phyloP scores from a whole-genome alignment of 345 rosid genomes.

The Lepidium didymum region DNA sequence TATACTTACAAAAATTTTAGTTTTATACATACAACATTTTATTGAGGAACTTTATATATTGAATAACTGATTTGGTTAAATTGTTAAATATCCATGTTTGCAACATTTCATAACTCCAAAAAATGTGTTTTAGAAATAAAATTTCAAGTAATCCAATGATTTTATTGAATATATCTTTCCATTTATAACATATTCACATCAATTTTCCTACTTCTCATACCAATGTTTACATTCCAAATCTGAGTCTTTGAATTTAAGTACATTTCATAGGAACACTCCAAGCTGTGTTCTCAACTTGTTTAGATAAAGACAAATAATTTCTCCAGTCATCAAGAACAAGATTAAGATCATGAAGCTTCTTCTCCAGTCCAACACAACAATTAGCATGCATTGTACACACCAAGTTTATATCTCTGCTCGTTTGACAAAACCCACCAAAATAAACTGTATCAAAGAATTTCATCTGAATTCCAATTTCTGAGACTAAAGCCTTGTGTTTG shows the following conservation, averaged over 20 bases:
- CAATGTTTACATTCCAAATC: neutral
- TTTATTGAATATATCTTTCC: no score
- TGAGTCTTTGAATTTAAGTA: slow-evolving; percentile 20
- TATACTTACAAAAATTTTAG: no score
- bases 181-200: no score
- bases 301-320: slow-evolving; percentile 28
- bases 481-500: slow-evolving; percentile 33
- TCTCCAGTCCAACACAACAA: slow-evolving; percentile 62
- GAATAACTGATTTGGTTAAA: no score
- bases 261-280: slow-evolving; percentile 69
- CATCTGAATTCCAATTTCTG: slow-evolving; percentile 35
- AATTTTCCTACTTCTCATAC: neutral
- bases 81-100: no score
- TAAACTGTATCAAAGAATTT: slow-evolving; percentile 57
- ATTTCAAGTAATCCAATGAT: neutral
- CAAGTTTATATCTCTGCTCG: slow-evolving; percentile 41
- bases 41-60: no score
- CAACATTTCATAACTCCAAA: no score
- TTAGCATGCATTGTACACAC: slow-evolving; percentile 87
- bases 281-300: slow-evolving; percentile 14
- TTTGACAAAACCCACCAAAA: slow-evolving; percentile 71
- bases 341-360: slow-evolving; percentile 51
- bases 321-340: slow-evolving; percentile 61
- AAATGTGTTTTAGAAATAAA: neutral
- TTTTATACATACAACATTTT: no score